phyloP scores from a whole-genome alignment of 2,329 filamentous ascomycete genomes.

The Exophiala dermatitidis region DNA sequence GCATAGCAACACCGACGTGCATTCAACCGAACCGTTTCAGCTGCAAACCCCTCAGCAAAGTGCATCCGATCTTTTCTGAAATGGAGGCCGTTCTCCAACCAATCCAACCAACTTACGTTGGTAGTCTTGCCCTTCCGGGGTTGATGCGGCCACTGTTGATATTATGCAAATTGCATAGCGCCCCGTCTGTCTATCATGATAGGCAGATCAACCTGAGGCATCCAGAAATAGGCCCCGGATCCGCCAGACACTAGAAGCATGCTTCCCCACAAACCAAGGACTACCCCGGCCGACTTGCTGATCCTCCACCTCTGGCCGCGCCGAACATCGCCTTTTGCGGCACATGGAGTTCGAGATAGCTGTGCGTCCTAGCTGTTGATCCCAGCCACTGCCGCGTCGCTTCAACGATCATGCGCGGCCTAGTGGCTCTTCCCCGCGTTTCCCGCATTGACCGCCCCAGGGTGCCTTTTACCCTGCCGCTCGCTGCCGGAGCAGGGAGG shows the following conservation, averaged over 20 bases:
- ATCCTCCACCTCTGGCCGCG: conserved; percentile 2
- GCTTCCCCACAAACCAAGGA: not conserved
- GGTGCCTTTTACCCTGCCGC: not conserved
- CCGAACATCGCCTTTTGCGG: not conserved
- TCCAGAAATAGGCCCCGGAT: conserved; percentile 4
- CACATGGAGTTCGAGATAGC: not conserved
- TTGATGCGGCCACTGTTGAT: conserved; percentile 1
- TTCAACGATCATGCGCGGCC: not conserved
- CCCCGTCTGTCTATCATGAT: not conserved
- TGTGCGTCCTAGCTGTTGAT: not conserved
- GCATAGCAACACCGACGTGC: not conserved
- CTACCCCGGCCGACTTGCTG: not conserved
- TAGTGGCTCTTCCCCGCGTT: conserved; percentile 19
- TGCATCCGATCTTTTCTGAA: not conserved
- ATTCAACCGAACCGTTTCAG: not conserved
- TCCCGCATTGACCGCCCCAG: conserved; percentile 10
- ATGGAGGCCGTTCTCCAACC: not conserved
- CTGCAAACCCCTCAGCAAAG: not conserved
- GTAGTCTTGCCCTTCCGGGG: not conserved
- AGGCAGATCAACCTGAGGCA: not conserved
- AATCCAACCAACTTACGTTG: not conserved
- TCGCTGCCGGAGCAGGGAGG: conserved; percentile 5
- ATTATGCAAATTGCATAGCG: not conserved
- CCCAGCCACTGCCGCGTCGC: not conserved
- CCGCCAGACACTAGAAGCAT: not conserved